A percentile compares a stretch with the other conserved stretches of the same genome.
Conservation (phyloP, 495 filamentous ascomycete genomes). For the Amorphotheca resinae region DNA sequence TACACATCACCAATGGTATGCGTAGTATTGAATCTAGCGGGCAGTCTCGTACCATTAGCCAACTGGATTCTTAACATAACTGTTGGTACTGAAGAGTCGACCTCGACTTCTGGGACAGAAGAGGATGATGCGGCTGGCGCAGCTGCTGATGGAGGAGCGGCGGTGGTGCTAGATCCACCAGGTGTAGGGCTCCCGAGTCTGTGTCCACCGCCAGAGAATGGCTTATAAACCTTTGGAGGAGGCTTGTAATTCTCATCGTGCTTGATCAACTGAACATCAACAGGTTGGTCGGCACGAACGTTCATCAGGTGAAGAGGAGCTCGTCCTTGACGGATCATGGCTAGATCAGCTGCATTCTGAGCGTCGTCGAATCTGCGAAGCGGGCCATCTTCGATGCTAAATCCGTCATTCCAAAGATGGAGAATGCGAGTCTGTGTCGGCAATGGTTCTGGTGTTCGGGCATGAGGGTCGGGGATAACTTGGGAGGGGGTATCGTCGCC, state of each 20-base stretch:
- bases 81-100: constrained; percentile 67
- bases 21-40: constrained; percentile 80
- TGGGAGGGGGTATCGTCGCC: constrained; percentile 76
- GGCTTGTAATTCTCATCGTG: constrained; percentile 72
- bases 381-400: constrained; percentile 90
- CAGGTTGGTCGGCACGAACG: constrained; percentile 69
- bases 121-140: constrained; percentile 26
- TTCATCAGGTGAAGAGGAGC: constrained; percentile 85
- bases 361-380: constrained; percentile 84
- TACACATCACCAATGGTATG: constrained; percentile 91
- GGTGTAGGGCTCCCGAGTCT: constrained; percentile 89
- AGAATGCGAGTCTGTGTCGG: constrained; percentile 41
- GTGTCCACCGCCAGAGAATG: constrained; percentile 72
- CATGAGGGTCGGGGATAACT: constrained; percentile 52
- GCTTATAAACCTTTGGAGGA: constrained; percentile 77
- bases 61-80: constrained; percentile 79
- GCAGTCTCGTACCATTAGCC: constrained; percentile 75
- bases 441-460: constrained; percentile 29
- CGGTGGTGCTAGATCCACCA: constrained; percentile 30
- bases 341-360: constrained; percentile 63
- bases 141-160: constrained; percentile 23
- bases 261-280: constrained; percentile 81
- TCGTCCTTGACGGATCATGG: constrained; percentile 74
- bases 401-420: constrained; percentile 89
- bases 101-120: constrained; percentile 32